A percentile compares a stretch with the other conserved stretches of the same genome.
Evolutionary conservation across 176 grass and related monocot genomes (phyloP).

Genomic region (Olyra latifolia): DNA sequence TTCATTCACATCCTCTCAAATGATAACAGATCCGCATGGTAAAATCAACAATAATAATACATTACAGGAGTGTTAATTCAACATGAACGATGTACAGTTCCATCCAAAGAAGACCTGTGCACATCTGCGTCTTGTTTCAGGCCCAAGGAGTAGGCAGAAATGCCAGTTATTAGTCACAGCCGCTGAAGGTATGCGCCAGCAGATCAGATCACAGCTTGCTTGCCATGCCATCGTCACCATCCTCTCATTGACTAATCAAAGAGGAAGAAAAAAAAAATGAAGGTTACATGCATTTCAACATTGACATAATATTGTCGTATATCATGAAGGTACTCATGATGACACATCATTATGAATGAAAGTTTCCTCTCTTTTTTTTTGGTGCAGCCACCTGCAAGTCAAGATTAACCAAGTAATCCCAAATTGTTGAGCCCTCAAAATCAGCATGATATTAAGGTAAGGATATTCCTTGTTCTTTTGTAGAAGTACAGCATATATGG

Average conservation of each 20-base stretch:
- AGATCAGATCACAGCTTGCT: conserved; percentile 25
- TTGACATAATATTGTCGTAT: too few species aligned
- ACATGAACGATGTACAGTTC: too few species aligned
- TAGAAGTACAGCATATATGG: background rate
- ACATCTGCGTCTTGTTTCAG: too few species aligned
- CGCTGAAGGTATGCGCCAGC: background rate
- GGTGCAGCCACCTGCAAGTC: background rate
- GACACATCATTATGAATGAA: background rate
- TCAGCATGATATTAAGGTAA: background rate
- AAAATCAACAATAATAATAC: too few species aligned
- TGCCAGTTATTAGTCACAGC: conserved; percentile 34
- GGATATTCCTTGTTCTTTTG: background rate
- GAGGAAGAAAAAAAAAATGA: too few species aligned
- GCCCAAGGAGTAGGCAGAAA: too few species aligned
- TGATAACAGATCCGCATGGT: too few species aligned
- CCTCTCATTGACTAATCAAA: conserved; percentile 47
- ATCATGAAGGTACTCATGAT: background rate
- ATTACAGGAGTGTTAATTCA: too few species aligned
- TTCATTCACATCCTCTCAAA: too few species aligned
- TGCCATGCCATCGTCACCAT: conserved; percentile 42
- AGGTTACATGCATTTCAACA: too few species aligned
- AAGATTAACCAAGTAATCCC: background rate
- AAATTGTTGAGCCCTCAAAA: background rate
- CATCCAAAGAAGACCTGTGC: too few species aligned
- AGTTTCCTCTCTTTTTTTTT: background rate